Conservation (phyloP, 1,284 basidiomycete genomes). For the Sanghuangporus sanghuang region DNA sequence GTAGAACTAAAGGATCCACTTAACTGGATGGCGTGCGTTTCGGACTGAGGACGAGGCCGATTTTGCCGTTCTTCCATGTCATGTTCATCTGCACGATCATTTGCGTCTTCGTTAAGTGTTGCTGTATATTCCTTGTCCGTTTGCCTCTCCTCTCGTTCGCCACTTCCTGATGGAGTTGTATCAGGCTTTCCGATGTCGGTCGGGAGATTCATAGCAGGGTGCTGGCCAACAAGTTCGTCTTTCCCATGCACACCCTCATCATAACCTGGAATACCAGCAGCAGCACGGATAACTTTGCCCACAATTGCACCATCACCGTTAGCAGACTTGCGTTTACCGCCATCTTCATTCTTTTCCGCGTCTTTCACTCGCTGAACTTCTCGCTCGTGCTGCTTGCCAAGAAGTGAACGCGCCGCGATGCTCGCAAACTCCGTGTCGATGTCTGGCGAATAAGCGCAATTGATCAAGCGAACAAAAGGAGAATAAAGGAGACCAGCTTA, state of each 20-base stretch:
- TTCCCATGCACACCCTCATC: conserved; percentile 9
- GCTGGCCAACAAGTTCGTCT: conserved; percentile 13
- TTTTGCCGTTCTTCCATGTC: background rate
- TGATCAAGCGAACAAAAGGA: background rate
- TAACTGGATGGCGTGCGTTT: background rate
- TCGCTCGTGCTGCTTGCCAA: conserved; percentile 17
- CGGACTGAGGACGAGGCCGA: background rate
- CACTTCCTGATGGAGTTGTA: background rate
- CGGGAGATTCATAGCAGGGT: conserved; percentile 14
- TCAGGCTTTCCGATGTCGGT: background rate
- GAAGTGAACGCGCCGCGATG: conserved; percentile 15
- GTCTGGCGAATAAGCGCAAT: conserved; percentile 11
- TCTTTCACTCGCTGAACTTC: background rate
- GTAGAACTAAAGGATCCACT: background rate
- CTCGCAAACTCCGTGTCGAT: conserved; percentile 16
- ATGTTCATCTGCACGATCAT: background rate
- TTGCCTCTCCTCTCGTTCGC: background rate
- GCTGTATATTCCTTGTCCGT: background rate
- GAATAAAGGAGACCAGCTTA: conserved; percentile 21
- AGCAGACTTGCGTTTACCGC: background rate
- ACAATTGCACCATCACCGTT: background rate
- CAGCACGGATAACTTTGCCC: conserved; percentile 3
- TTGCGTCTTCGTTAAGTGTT: background rate
- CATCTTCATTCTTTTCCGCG: background rate
- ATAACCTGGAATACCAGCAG: background rate